Evolutionary conservation across 192 early-diverging fungal genomes (phyloP), one percentile per base, ranked within the genome.

Genomic region (Fimicolochytrium jonesii): DNA sequence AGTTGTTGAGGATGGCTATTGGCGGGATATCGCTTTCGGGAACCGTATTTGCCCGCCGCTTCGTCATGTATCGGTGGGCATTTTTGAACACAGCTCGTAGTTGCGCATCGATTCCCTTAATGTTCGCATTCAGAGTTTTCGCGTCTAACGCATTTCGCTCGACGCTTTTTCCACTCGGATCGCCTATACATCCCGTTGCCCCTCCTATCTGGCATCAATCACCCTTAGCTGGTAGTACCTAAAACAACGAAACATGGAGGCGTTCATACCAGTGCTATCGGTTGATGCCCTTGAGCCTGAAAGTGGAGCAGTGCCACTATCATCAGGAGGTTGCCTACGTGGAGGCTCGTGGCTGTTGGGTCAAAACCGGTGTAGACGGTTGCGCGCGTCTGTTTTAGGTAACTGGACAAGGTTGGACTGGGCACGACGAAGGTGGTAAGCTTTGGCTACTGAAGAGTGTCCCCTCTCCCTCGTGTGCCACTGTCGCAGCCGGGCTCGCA

Each of bases 151-250:
- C 87, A 18, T 70, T 67, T 4, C 95, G 86, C 59, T 98, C 95
- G 0, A 88, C 85, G 37, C 78, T 82, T 42, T 87, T 85, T 4
- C 95, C 95, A 17, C 87, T 90, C 3, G 95, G 95, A 66, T 98
- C 95, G 13, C 95, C 95, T 47, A 98, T 94, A 13, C 79, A 68
- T 0, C 92, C 95, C 0, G 95, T 97, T 6, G 95, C 95, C 13
- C 90, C 91, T 17, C 93, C 93, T 34, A 73, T 26, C 53, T 70
- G 11, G n/a, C 17, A 28, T 26, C 17, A 34, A 13, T n/a, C 26
- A 55, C 15, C 26, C 26, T 50, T 37, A 11, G 37, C 39, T 18
- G 0, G 17, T 13, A 47, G 39, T n/a, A n/a, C n/a, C n/a, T n/a
- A n/a, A n/a, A n/a, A n/a, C n/a, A 64, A 26, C 7, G 22, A 13